phyloP scores from a whole-genome alignment of 371 early-diverging fungal genomes.

The Mucor circinelloides region DNA sequence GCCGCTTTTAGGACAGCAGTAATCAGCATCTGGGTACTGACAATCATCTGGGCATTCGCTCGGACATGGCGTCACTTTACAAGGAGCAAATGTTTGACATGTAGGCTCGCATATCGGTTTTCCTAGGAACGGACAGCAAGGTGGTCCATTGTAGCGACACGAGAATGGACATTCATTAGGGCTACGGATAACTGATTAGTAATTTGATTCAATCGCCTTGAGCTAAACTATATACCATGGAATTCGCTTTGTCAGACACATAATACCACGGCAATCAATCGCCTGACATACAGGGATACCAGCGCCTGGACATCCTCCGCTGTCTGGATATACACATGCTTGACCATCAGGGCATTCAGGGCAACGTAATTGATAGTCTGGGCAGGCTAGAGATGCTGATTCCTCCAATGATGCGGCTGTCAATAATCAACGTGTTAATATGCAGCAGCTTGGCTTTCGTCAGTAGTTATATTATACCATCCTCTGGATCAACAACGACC shows the following conservation, averaged over 20 bases:
- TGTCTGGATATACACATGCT: conserved; percentile 34
- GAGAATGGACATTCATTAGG: conserved; percentile 19
- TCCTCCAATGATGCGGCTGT: not conserved
- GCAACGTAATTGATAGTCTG: conserved; percentile 26
- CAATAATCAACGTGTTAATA: not conserved
- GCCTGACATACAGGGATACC: conserved; percentile 24
- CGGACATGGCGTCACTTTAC: conserved; percentile 35
- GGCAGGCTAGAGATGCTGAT: not conserved
- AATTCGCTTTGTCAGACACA: conserved; percentile 3
- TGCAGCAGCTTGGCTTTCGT: not conserved
- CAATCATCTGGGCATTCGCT: conserved; percentile 30
- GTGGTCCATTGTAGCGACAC: conserved; percentile 23
- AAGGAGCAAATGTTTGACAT: conserved; percentile 25
- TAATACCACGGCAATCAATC: not conserved
- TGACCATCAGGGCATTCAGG: conserved; percentile 24
- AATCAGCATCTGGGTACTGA: conserved; percentile 34
- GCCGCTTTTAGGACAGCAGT: conserved; percentile 36
- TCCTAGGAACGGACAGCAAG: conserved; percentile 38
- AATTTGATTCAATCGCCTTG: not conserved
- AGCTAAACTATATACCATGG: conserved; percentile 16
- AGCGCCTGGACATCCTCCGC: conserved; percentile 27
- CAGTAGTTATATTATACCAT: not conserved
- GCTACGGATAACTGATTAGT: not conserved
- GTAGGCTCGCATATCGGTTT: conserved; percentile 25
- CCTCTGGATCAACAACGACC: not conserved